Base-by-base conservation (phyloP, 225 moss, liverwort and hornwort species). In the Thuidium tamariscinum region DNA sequence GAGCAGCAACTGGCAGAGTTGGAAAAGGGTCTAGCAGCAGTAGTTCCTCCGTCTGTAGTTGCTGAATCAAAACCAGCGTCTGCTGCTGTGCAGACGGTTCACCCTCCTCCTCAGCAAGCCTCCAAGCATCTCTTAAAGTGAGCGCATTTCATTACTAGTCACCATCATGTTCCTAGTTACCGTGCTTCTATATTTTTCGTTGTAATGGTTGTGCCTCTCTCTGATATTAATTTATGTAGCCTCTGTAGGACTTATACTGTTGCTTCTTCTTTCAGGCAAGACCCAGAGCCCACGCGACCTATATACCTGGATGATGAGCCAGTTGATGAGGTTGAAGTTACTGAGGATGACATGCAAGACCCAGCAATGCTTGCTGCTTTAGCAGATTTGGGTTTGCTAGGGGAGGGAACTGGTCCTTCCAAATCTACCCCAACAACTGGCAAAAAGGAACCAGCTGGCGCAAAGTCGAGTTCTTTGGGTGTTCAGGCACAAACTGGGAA, bases 331-430 rank as follows among this genome's bases (percentile, higher is more conserved):
- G 95, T 92, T 75, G 90, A 96, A 48, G 95, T 97, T 20, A 96
- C 97, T 61, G 97, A 97, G 34, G 93, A 96, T 87, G 97, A 97
- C 86, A 93, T 96, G 97, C 93, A 93, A 84, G 94, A 97, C 72
- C 95, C 97, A 32, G 92, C 94, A 68, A 62, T 99, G 88, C 96
- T 95, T 72, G 90, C 92, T 88, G 94, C 94, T 83, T 91, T 99
- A 82, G 89, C 95, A 81, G 62, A 75, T 30, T 76, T 97, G 74
- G 99, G 97, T 54, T 94, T 95, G 93, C 89, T 92, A 81, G 87
- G 87, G 65, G 96, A 90, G 74, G 92, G 91, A 49, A 63, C 68
- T 77, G 49, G 63, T 84, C 77, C 87, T 77, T 74, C 83, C 60
- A 91, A 91, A 84, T 56, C 87, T 57, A 46, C 82, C 34, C 64